Evolutionary conservation across 129 eudicot genomes (phyloP).

Genomic region (Logfia minima): DNA sequence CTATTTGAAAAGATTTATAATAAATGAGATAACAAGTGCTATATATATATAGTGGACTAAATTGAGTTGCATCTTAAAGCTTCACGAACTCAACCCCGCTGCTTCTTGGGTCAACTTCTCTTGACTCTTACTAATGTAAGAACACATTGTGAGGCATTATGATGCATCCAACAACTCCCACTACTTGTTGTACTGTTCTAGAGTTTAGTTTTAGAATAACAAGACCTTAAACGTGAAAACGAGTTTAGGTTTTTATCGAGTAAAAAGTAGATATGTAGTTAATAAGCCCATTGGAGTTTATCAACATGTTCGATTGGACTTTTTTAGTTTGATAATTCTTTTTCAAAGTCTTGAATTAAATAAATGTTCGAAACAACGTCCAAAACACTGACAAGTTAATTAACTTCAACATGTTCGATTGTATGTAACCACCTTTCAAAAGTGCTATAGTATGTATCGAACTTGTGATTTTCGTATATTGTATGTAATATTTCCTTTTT

Average conservation of each 20-base stretch:
- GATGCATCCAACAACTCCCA: constrained; percentile 91
- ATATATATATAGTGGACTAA: constrained; percentile 43
- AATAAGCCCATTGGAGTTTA: too few species aligned
- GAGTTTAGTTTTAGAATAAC: constrained; percentile 87
- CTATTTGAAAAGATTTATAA: constrained; percentile 78
- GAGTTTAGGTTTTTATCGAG: background rate
- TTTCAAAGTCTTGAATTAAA: too few species aligned
- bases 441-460: too few species aligned
- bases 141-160: constrained; percentile 96
- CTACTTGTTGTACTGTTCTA: constrained; percentile 76
- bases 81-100: constrained; percentile 79
- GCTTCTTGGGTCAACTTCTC: constrained; percentile 72
- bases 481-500: too few species aligned
- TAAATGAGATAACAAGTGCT: constrained; percentile 71
- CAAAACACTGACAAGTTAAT: too few species aligned
- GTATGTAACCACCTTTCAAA: too few species aligned
- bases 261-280: background rate
- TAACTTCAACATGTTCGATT: too few species aligned
- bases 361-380: too few species aligned
- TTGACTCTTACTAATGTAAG: constrained; percentile 80
- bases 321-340: too few species aligned
- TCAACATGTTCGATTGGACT: too few species aligned
- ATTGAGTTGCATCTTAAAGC: constrained; percentile 85
- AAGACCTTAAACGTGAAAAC: constrained; percentile 47
- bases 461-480: too few species aligned